Percentiles rank a stretch among this genome's conserved stretches.
Conservation (phyloP, 78 protist genomes). For the slime mould (Dictyostelium discoideum) region DNA sequence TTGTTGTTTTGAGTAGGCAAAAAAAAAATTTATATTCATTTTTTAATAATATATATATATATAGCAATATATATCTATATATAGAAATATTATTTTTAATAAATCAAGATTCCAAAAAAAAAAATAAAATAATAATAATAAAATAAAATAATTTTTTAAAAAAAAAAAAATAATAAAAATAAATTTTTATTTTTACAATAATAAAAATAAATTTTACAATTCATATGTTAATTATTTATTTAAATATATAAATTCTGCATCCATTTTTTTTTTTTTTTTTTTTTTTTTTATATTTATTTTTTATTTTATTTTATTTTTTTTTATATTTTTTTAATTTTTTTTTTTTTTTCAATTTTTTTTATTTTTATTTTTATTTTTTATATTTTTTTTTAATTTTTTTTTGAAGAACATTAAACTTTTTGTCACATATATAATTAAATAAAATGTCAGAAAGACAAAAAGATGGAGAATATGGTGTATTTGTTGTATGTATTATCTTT, state of each 20-base stretch:
- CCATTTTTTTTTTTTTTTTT: not conserved
- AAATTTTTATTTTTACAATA: no score
- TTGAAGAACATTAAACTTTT: not conserved
- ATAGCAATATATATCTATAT: no score
- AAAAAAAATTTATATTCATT: no score
- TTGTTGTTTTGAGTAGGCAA: no score
- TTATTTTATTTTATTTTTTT: not conserved
- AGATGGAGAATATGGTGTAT: conserved; percentile 23
- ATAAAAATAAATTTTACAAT: no score
- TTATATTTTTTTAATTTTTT: not conserved
- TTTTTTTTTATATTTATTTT: not conserved
- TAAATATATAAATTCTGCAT: not conserved
- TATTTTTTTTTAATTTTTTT: not conserved
- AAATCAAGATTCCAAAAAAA: no score
- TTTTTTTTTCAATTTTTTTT: not conserved
- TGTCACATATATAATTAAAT: not conserved
- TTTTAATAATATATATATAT: no score
- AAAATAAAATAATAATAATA: no score
- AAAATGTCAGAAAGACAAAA: conserved; percentile 8
- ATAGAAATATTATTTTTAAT: no score
- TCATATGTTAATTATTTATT: no score
- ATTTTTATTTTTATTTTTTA: not conserved
- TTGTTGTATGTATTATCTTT: conserved; percentile 7
- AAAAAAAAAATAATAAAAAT: no score
- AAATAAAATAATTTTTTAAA: no score